Evolutionary conservation across 2,329 filamentous ascomycete species (phyloP), one percentile per base, ranked within the genome.

Genomic region (Stagonosporopsis tanaceti): DNA sequence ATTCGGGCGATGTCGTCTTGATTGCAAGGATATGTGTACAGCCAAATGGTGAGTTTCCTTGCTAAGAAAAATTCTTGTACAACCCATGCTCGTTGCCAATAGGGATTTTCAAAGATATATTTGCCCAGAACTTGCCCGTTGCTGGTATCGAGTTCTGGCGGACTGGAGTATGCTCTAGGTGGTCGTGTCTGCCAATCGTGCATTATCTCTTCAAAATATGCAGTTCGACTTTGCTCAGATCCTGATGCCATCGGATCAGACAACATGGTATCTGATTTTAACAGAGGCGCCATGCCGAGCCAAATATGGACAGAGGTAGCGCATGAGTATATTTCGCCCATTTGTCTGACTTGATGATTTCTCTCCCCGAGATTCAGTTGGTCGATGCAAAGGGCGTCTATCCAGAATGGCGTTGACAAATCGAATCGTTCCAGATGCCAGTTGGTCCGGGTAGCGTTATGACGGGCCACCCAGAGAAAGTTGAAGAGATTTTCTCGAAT

Each of bases 71-170:
- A 1, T n/a, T 44, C 48, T n/a, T 52, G 48, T 4, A 45, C 28
- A 7, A 52, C 7, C 48, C 48, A 52, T 3, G 48, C 48, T 2
- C 48, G 40, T 17, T 15, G 1, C 40, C 48, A 52, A 11, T 52
- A 52, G 2, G 41, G 8, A 6, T 34, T 45, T 15, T 11, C n/a
- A 22, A 38, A 38, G 35, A 38, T 38, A 9, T 8, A 38, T 5
- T 12, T 1, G 12, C 6, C n/a, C n/a, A 38, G 17, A 38, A 1
- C 7, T 22, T 2, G 35, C 30, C 12, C 12, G 1, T 5, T 4
- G 6, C 27, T 7, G 27, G 27, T 11, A 28, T 2, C 4, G 27
- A 11, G 4, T 28, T 6, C 27, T 4, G 9, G 4, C 6, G 6
- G 27, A 7, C 27, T 20, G 20, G 20, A 20, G 20, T 20, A 20